Evolutionary conservation across 108 stramenopile species (phyloP).

Genomic region (Cylindrotheca closterium): DNA sequence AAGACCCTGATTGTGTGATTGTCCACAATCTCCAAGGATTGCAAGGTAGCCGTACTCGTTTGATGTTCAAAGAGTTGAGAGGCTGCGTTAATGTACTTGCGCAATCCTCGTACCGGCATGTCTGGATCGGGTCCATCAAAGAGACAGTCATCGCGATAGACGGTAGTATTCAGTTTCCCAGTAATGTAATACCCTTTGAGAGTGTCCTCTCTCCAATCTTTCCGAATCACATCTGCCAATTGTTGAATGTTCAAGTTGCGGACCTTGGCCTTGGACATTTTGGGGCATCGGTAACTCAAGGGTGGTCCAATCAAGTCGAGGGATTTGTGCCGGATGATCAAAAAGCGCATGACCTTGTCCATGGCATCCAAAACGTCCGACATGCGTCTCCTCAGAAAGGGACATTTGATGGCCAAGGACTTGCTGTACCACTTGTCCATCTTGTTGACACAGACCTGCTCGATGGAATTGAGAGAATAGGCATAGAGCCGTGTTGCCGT

Average conservation of each 20-base stretch:
- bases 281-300: constrained; percentile 23
- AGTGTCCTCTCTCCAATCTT: constrained; percentile 41
- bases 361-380: constrained; percentile 67
- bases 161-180: constrained; percentile 63
- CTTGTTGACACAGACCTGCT: constrained; percentile 28
- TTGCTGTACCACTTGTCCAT: constrained; percentile 46
- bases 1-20: constrained; percentile 32
- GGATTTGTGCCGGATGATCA: constrained; percentile 74
- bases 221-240: constrained; percentile 20
- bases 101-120: constrained; percentile 82
- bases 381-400: constrained; percentile 71
- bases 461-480: constrained; percentile 15
- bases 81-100: constrained; percentile 80
- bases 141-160: constrained; percentile 80
- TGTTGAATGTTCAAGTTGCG: constrained; percentile 2
- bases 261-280: constrained; percentile 8
- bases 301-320: constrained; percentile 39
- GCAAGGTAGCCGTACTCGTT: constrained; percentile 51
- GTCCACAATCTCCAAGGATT: constrained; percentile 21
- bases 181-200: constrained; percentile 87
- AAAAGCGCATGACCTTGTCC: constrained; percentile 56
- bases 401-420: constrained; percentile 70
- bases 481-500: not conserved
- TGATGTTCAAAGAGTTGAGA: constrained; percentile 67
- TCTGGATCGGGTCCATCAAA: constrained; percentile 89